Evolutionary conservation across 805 yeast species (phyloP).

Genomic region (Candida anglica): DNA sequence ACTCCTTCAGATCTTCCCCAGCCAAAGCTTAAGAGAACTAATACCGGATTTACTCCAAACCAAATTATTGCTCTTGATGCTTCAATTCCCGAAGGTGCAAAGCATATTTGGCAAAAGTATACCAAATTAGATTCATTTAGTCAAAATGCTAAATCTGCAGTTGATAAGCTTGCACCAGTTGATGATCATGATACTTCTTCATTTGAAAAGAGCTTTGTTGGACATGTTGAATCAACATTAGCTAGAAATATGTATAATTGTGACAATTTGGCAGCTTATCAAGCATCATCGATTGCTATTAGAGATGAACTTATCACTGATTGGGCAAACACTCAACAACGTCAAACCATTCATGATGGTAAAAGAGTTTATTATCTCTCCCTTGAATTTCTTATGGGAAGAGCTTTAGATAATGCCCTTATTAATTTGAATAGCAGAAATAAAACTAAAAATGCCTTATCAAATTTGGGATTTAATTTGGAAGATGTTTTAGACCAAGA

Average conservation of each 20-base stretch:
- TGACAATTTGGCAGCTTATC: constrained; percentile 89
- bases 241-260: constrained; percentile 93
- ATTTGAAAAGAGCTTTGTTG: constrained; percentile 67
- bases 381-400: constrained; percentile 88
- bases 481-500: constrained; percentile 84
- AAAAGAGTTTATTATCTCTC: constrained; percentile 86
- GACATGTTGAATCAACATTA: constrained; percentile 84
- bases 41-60: constrained; percentile 88
- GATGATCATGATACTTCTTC: constrained; percentile 39
- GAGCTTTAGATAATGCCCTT: constrained; percentile 91
- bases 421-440: constrained; percentile 72
- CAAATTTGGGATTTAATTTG: constrained; percentile 78
- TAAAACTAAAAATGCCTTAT: constrained; percentile 41
- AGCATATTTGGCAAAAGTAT: constrained; percentile 73
- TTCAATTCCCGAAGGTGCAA: constrained; percentile 71
- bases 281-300: constrained; percentile 76
- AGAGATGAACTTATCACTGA: constrained; percentile 77
- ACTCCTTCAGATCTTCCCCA: constrained; percentile 36
- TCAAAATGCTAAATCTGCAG: constrained; percentile 4
- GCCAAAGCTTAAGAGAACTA: constrained; percentile 61
- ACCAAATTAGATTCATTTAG: constrained; percentile 39
- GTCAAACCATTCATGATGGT: constrained; percentile 76
- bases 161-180: constrained; percentile 9
- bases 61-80: constrained; percentile 83
- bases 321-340: constrained; percentile 93